Evolutionary conservation across 2,329 filamentous ascomycete genomes (phyloP), one percentile per base, ranked within the genome.

Genomic region (Cordyceps javanica): DNA sequence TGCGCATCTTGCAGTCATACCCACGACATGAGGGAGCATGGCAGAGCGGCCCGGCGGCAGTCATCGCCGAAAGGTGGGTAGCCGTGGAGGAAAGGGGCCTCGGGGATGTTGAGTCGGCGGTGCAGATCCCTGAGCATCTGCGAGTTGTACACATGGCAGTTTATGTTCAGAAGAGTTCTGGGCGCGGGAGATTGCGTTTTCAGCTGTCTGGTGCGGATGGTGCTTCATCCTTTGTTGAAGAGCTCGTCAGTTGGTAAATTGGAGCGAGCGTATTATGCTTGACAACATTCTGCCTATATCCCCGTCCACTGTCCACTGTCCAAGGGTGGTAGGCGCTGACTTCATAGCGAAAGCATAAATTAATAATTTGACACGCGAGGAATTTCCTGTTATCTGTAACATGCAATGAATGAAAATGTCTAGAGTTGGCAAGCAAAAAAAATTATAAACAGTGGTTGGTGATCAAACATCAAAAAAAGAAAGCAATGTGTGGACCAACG

Each of bases 11-110:
- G 26, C 45, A 25, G 19, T 34, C 26, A 11, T 26, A 41, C n/a
- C 38, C 46, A 32, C 21, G 55, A 3, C 45, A 42, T 21, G 55
- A 57, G 25, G 55, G 55, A 3, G 34, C 55, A 8, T 57, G 45
- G 55, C 55, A 57, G 28, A 57, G 44, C 25, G 44, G 49, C 46
- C 45, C 50, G n/a, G 42, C 39, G 7, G 53, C 36, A 26, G 42
- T 38, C 0, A 25, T 50, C 38, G 51, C 38, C 5, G 38, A 51
- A 41, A n/a, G 44, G 5, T 36, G 48, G 53, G 16, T 39, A 4
- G 38, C 48, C 28, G 34, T 54, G 32, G 36, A 57, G 23, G 39
- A 44, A 23, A 6, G 30, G 5, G 49, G 56, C 1, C 49, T 54
- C 13, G 44, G 10, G 21, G n/a, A 53, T 3, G 38, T 28, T 3